Conservation (phyloP, 164 flowering plant species). For the Nymphaea colorata region DNA sequence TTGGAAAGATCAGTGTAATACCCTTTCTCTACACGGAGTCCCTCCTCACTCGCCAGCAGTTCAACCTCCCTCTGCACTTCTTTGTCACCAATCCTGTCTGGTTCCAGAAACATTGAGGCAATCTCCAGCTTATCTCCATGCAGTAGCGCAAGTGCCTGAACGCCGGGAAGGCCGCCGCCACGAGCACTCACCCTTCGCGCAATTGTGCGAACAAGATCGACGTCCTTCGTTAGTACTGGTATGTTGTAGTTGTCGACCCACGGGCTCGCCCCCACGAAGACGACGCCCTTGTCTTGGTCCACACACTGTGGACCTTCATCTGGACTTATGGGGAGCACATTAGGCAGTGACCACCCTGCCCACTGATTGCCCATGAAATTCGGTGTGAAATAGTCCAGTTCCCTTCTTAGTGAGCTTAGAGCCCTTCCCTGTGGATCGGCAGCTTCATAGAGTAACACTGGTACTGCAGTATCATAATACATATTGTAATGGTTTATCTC, state of each 20-base stretch:
- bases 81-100: constrained; percentile 48
- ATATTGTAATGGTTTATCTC: too few species aligned
- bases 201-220: constrained; percentile 32
- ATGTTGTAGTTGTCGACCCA: constrained; percentile 62
- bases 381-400: constrained; percentile 55
- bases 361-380: constrained; percentile 50
- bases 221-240: constrained; percentile 47
- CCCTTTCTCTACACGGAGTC: constrained; percentile 56
- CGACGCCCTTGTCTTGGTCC: constrained; percentile 34
- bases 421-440: constrained; percentile 56
- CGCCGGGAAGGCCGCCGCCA: constrained; percentile 71
- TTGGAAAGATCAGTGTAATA: constrained; percentile 61
- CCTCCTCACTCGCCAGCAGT: constrained; percentile 50
- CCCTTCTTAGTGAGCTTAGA: constrained; percentile 46
- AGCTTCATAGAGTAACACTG: constrained; percentile 56
- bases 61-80: constrained; percentile 50
- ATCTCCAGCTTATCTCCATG: constrained; percentile 64
- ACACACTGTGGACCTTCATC: constrained; percentile 46
- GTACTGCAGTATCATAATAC: constrained; percentile 31
- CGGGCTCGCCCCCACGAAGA: constrained; percentile 48
- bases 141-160: constrained; percentile 56
- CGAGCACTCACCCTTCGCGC: constrained; percentile 59
- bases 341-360: constrained; percentile 45
- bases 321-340: constrained; percentile 30
- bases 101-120: constrained; percentile 61